Base-by-base conservation (phyloP, 2,329 filamentous ascomycete genomes). In the Leptographium procerum region DNA sequence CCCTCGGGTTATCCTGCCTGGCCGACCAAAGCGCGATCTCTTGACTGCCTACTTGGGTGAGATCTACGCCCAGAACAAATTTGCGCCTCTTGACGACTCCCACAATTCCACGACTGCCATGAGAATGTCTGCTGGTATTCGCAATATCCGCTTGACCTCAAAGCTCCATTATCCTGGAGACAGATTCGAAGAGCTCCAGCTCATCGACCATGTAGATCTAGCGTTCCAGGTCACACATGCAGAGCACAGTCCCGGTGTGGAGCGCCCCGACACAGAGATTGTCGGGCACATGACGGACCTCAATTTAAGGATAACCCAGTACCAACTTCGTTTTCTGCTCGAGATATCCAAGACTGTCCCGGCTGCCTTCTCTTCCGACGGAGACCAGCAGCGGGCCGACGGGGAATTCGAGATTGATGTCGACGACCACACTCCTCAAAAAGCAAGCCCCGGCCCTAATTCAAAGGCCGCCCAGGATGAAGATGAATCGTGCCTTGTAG, bases 141-240 rank as follows among this genome's bases (percentile, higher is more conserved):
- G 92, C 57, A 95, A 99, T 61, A 90, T 96, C 61, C 85, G 89
- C 36, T 76, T 99, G 31, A 96, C 90, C 0, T 97, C 92, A 0
- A 85, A 89, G 57, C 90, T 97, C 67, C 83, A 95, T 68, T 97
- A 95, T 65, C 71, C 82, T 0, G 78, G 85, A 2, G 82, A 84
- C 36, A 73, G 81, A 59, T 83, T 83, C 0, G 94, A 99, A 70
- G 91, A 96, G 69, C 77, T 99, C 9, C 90, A 99, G 69, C 87
- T 99, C 76, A 96, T 99, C 65, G 91, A 99, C 67, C 91, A 96
- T 65, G 91, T 99, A 14, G 94, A 99, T 69, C 76, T 99, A 28
- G 89, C 88, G 53, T 96, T 99, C 73, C 89, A 88, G 61, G 86
- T 99, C 63, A 95, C 88, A 2, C 92, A 96, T 71, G 83, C 91